Conservation (phyloP, 2,329 filamentous ascomycete genomes). For the Scedosporium dehoogii region DNA sequence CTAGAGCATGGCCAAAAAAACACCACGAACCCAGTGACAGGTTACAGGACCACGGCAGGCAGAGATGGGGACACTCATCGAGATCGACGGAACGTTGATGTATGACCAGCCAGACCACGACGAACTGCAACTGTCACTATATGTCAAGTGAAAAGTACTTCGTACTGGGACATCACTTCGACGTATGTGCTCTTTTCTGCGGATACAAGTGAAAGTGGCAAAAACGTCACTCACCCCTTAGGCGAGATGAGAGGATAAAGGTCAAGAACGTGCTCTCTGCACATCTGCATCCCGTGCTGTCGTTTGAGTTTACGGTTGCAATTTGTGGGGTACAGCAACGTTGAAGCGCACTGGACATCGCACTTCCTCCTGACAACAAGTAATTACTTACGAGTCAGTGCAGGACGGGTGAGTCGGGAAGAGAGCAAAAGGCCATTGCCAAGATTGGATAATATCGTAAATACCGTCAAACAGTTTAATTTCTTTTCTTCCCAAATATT, state of each 20-base stretch:
- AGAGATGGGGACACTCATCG: background rate
- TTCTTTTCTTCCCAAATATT: background rate
- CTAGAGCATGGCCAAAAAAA: background rate
- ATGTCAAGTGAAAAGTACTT: background rate
- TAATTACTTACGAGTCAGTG: background rate
- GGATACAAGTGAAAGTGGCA: background rate
- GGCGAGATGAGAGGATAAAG: background rate
- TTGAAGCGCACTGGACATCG: background rate
- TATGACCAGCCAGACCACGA: background rate
- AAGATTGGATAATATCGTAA: background rate
- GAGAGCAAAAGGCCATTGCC: background rate
- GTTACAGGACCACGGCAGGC: background rate
- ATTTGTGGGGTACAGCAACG: background rate
- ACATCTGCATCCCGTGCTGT: background rate
- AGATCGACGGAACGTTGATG: background rate
- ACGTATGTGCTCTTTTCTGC: background rate
- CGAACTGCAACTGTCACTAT: background rate
- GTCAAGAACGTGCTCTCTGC: background rate
- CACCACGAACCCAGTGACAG: background rate
- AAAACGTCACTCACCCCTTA: background rate
- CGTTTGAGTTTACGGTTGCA: background rate
- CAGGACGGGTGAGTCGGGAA: background rate
- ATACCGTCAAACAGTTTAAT: background rate
- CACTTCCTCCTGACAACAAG: background rate
- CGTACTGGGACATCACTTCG: background rate